Conservation (phyloP, 1,139 yeast species). For the Cylindricascospora bacillispora region DNA sequence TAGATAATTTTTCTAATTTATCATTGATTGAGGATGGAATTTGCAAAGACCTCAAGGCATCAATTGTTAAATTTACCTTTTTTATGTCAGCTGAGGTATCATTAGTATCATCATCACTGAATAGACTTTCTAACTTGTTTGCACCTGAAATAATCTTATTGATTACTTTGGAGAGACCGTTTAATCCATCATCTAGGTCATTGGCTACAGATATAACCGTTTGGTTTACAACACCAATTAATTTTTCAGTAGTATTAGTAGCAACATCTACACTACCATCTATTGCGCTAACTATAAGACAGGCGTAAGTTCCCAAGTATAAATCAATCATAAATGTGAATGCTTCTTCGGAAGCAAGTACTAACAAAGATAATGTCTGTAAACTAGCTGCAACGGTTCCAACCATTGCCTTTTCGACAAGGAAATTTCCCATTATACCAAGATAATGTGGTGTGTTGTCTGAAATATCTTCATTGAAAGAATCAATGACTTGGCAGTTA, state of each 20-base stretch:
- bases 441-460: constrained; percentile 45
- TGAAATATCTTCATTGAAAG: constrained; percentile 30
- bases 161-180: constrained; percentile 39
- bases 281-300: constrained; percentile 62
- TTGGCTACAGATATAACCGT: constrained; percentile 42
- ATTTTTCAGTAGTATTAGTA: constrained; percentile 52
- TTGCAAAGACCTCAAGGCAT: constrained; percentile 39
- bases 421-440: constrained; percentile 39
- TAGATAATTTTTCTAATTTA: constrained; percentile 36
- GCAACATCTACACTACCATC: constrained; percentile 66
- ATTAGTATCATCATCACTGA: constrained; percentile 35
- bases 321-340: constrained; percentile 56
- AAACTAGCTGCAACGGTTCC: constrained; percentile 35
- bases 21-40: constrained; percentile 52
- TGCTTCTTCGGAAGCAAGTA: constrained; percentile 47
- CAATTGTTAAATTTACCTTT: constrained; percentile 47
- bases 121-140: constrained; percentile 37
- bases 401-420: constrained; percentile 36
- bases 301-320: constrained; percentile 74
- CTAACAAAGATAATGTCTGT: constrained; percentile 30
- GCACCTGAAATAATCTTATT: constrained; percentile 37
- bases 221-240: constrained; percentile 46
- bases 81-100: constrained; percentile 26
- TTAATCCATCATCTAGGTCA: constrained; percentile 51
- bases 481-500: constrained; percentile 36